A percentile compares a stretch with the other conserved stretches of the same genome.
These are phyloP conservation scores for Fusarium pseudograminearum DNA, from an alignment of 2,329 filamentous ascomycete species.

Conservation along the genomic window DNA sequence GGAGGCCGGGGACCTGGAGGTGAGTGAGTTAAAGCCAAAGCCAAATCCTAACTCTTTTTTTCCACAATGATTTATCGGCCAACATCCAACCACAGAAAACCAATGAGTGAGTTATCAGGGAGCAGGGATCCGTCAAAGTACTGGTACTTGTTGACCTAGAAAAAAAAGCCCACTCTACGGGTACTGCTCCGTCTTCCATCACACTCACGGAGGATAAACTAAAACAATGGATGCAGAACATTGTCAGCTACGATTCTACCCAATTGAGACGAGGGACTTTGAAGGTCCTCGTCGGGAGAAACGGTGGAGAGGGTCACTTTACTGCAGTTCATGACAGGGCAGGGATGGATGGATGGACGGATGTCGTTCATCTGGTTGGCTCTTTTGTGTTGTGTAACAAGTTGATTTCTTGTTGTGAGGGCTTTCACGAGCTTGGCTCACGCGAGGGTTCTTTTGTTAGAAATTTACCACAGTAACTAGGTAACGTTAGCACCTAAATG, in stretches of 20 bases:
- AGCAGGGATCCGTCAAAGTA: slow-evolving; percentile 22
- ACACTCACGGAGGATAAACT: slow-evolving; percentile 9
- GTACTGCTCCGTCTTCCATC: slow-evolving; percentile 1
- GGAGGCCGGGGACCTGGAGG: slow-evolving; percentile 18
- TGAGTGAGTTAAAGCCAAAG: slow-evolving; percentile 9
- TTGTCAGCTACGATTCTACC: slow-evolving; percentile 35
- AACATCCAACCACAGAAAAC: not conserved
- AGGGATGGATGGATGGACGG: not conserved
- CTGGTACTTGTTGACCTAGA: slow-evolving; percentile 22
- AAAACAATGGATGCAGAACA: slow-evolving; percentile 28
- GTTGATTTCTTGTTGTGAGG: slow-evolving; percentile 1
- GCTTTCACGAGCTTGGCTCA: slow-evolving; percentile 30
- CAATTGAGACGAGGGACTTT: slow-evolving; percentile 13
- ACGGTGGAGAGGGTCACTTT: slow-evolving; percentile 15
- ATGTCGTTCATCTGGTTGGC: slow-evolving; percentile 27
- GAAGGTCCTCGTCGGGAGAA: slow-evolving; percentile 7
- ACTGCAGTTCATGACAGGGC: slow-evolving; percentile 11
- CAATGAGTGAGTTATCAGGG: not conserved
- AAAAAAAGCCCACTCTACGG: slow-evolving; percentile 2
- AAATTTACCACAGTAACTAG: not conserved
- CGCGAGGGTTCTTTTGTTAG: slow-evolving; percentile 1
- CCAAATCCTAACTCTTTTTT: slow-evolving; percentile 2
- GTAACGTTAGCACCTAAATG: not conserved
- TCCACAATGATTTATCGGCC: not conserved
- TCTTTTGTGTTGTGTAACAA: not conserved